Conservation (phyloP, 495 filamentous ascomycete genomes). For the Rusavskia elegans region DNA sequence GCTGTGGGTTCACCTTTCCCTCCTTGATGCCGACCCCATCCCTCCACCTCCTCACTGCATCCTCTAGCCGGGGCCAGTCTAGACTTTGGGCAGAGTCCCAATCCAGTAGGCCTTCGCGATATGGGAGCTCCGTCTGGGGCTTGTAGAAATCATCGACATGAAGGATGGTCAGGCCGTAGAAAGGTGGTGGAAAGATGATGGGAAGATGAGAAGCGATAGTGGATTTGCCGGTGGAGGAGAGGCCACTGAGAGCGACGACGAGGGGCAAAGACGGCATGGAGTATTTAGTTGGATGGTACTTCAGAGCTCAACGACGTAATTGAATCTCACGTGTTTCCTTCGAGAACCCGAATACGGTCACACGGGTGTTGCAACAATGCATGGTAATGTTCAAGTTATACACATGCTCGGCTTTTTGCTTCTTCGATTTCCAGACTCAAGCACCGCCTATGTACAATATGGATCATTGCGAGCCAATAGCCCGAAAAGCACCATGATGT, state of each 20-base stretch:
- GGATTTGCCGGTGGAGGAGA: conserved; percentile 67
- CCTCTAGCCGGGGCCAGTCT: conserved; percentile 44
- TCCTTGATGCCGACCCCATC: conserved; percentile 54
- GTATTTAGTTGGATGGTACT: not conserved
- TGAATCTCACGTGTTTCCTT: too few relatives aligned
- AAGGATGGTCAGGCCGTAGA: conserved; percentile 33
- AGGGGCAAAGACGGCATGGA: not conserved
- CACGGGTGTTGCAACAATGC: too few relatives aligned
- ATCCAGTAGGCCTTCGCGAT: conserved; percentile 45
- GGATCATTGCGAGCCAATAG: too few relatives aligned
- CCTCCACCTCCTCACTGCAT: conserved; percentile 49
- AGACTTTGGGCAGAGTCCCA: conserved; percentile 76
- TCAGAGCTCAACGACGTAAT: too few relatives aligned
- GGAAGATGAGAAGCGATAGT: conserved; percentile 61
- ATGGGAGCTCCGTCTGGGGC: conserved; percentile 55
- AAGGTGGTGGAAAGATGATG: conserved; percentile 43
- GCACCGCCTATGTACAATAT: too few relatives aligned
- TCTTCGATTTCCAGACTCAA: too few relatives aligned
- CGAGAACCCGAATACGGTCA: too few relatives aligned
- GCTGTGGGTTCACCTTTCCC: conserved; percentile 46
- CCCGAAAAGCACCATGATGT: too few relatives aligned
- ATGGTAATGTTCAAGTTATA: too few relatives aligned
- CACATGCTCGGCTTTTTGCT: too few relatives aligned
- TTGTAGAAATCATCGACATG: conserved; percentile 92
- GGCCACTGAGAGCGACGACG: conserved; percentile 56